Evolutionary conservation across 169 alveolate genomes (phyloP).

Genomic region (Babesia divergens): DNA sequence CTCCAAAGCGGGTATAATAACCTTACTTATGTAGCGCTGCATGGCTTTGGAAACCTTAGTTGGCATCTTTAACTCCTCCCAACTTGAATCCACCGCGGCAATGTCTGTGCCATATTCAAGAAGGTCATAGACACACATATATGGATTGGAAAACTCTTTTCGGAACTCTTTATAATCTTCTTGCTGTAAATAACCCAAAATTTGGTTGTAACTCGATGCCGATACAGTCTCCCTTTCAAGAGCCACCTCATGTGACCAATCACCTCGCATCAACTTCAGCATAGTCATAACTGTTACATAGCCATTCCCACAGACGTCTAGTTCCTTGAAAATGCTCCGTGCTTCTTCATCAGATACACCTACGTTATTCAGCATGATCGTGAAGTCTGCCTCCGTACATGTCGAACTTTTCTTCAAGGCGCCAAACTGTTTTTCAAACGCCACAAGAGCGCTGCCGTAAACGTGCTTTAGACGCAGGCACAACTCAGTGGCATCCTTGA

Average conservation of each 20-base stretch:
- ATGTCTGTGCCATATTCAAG: constrained; percentile 25
- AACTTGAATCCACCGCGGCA: constrained; percentile 1
- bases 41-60: neutral
- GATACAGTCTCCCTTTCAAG: constrained; percentile 27
- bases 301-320: constrained; percentile 52
- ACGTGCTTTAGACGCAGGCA: constrained; percentile 13
- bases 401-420: constrained; percentile 36
- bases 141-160: constrained; percentile 9
- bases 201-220: constrained; percentile 18
- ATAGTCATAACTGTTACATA: constrained; percentile 55
- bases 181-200: constrained; percentile 19
- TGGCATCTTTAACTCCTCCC: constrained; percentile 15
- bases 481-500: constrained; percentile 17
- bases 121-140: constrained; percentile 8
- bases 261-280: constrained; percentile 54
- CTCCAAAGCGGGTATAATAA: neutral
- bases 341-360: constrained; percentile 44
- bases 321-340: constrained; percentile 5
- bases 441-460: constrained; percentile 43
- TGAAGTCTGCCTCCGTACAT: constrained; percentile 45
- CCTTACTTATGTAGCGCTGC: neutral
- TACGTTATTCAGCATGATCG: neutral
- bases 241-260: constrained; percentile 52
- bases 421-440: constrained; percentile 48
- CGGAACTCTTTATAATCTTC: constrained; percentile 16